Evolutionary conservation across 2,329 filamentous ascomycete genomes (phyloP).

Genomic region (Trichoderma arundinaceum): DNA sequence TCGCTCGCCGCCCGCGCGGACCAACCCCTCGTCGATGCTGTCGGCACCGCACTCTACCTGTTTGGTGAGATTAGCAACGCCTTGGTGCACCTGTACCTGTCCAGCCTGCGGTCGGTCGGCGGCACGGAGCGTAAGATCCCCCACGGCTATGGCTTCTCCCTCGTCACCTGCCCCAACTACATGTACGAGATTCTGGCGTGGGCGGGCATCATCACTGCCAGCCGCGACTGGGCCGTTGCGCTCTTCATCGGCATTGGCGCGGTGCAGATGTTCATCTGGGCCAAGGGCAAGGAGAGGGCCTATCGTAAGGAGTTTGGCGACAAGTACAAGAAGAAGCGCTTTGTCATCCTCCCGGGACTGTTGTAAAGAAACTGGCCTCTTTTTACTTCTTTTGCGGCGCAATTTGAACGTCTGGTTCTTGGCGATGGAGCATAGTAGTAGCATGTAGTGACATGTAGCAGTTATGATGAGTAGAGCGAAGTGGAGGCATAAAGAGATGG

Average conservation of each 20-base stretch:
- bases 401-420: neutral
- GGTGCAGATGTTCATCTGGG: constrained; percentile 86
- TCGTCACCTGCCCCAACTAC: constrained; percentile 97
- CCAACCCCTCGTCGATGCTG: constrained; percentile 61
- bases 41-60: constrained; percentile 73
- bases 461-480: neutral
- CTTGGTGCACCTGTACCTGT: constrained; percentile 78
- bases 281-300: constrained; percentile 85
- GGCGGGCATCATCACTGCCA: constrained; percentile 80
- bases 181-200: constrained; percentile 90
- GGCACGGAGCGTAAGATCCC: constrained; percentile 90
- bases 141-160: constrained; percentile 77
- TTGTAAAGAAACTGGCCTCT: constrained; percentile 53
- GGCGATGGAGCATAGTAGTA: neutral
- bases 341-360: constrained; percentile 78
- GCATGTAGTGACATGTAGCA: neutral
- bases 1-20: constrained; percentile 66
- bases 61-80: constrained; percentile 83
- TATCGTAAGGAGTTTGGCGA: constrained; percentile 91
- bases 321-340: constrained; percentile 95
- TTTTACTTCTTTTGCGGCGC: neutral
- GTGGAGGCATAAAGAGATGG: neutral
- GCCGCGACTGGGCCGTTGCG: constrained; percentile 76
- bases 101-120: constrained; percentile 75
- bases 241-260: constrained; percentile 77